These are phyloP conservation scores for Fraxinus albicans DNA, from an alignment of 305 asterid species.

Conservation along the genomic window DNA sequence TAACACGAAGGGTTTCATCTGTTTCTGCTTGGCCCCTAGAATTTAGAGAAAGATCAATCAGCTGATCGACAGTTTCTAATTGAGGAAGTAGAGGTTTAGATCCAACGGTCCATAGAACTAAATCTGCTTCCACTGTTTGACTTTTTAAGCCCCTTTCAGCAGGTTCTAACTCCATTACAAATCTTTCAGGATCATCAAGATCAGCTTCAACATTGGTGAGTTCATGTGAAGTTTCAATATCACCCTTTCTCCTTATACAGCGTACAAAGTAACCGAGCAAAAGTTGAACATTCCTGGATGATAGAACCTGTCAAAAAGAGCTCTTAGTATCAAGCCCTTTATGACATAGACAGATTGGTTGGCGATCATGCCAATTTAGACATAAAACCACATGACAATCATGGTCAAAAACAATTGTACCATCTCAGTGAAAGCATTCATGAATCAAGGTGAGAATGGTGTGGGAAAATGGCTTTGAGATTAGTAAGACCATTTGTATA, in stretches of 20 bases:
- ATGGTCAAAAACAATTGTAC: neutral
- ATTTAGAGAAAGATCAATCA: constrained; percentile 66
- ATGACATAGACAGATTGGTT: neutral
- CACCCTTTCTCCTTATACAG: constrained; percentile 49
- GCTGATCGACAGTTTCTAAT: constrained; percentile 48
- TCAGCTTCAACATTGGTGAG: constrained; percentile 23
- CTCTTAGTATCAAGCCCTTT: neutral
- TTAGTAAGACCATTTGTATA: neutral
- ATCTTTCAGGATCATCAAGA: constrained; percentile 37
- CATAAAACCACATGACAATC: neutral
- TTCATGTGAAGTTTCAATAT: constrained; percentile 32
- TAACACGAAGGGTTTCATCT: constrained; percentile 92
- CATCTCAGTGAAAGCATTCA: neutral
- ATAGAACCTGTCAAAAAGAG: constrained; percentile 63
- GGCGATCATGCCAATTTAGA: neutral
- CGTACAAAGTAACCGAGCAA: constrained; percentile 80
- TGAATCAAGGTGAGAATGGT: neutral
- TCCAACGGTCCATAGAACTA: constrained; percentile 94
- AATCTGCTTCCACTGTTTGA: constrained; percentile 63
- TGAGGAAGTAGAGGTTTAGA: constrained; percentile 77
- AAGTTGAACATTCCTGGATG: constrained; percentile 83
- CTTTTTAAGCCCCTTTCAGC: constrained; percentile 59
- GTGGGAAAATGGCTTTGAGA: neutral
- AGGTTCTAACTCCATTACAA: constrained; percentile 79
- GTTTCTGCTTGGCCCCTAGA: constrained; percentile 96